Evolutionary conservation across 2,329 filamentous ascomycete species (phyloP).

Genomic region (Hymenoscyphus linearis): DNA sequence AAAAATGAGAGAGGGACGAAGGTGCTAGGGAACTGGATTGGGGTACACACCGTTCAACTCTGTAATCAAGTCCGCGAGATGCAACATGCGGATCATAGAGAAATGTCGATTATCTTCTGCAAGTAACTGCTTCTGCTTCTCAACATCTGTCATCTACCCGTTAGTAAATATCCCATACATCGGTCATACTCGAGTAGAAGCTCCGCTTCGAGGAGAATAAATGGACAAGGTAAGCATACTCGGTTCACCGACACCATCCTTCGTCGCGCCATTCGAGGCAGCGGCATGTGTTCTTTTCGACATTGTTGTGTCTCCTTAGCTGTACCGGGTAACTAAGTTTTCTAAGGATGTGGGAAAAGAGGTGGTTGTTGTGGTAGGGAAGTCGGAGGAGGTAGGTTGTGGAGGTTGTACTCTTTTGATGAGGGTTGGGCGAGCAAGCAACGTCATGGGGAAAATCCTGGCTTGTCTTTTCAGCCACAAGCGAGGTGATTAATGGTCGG

Average conservation of each 20-base stretch:
- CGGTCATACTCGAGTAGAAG: too few relatives aligned
- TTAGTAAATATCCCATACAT: slow-evolving; percentile 1
- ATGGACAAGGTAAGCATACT: slow-evolving; percentile 34
- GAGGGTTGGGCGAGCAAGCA: neutral
- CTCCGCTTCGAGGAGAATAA: too few relatives aligned
- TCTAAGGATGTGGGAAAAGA: neutral
- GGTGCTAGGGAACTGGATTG: neutral
- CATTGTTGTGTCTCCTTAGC: slow-evolving; percentile 44
- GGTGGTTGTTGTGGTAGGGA: neutral
- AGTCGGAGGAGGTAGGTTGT: neutral
- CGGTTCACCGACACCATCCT: slow-evolving; percentile 38
- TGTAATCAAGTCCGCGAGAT: slow-evolving; percentile 80
- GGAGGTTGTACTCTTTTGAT: neutral
- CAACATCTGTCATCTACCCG: slow-evolving; percentile 43
- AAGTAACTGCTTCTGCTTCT: slow-evolving; percentile 73
- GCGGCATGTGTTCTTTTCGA: slow-evolving; percentile 54
- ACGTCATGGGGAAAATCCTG: neutral
- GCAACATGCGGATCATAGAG: slow-evolving; percentile 60
- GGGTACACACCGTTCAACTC: slow-evolving; percentile 69
- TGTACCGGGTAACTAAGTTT: neutral
- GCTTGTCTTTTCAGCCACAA: neutral
- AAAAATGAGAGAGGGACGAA: too few relatives aligned
- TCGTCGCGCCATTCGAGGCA: slow-evolving; percentile 44
- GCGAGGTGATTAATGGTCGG: neutral
- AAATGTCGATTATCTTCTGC: slow-evolving; percentile 69